phyloP scores from a whole-genome alignment of 192 early-diverging fungal species.

The Linnemannia hyalina region DNA sequence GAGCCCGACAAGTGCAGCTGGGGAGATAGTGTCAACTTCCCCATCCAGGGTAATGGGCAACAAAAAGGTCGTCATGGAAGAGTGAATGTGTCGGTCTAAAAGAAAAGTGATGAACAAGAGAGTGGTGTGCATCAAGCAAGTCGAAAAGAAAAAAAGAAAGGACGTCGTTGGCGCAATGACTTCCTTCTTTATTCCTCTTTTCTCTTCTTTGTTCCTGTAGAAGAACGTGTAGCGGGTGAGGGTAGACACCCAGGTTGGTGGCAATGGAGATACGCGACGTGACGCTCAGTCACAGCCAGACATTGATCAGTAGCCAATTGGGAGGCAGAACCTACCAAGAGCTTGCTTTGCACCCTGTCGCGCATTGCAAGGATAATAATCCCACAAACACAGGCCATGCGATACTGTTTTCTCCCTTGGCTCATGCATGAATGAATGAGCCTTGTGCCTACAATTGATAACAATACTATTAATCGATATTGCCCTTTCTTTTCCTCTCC shows the following conservation, averaged over 20 bases:
- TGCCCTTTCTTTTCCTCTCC: no score
- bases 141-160: no score
- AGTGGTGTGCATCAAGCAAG: no score
- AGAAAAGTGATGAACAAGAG: no score
- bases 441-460: neutral
- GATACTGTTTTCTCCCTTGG: neutral
- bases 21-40: neutral
- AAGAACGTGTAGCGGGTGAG: neutral
- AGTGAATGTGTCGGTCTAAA: neutral
- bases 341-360: no score
- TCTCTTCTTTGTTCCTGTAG: no score
- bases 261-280: neutral
- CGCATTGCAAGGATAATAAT: neutral
- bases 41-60: neutral
- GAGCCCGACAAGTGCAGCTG: neutral
- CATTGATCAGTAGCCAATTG: neutral
- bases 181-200: no score
- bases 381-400: constrained; percentile 7
- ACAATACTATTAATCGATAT: neutral
- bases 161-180: no score
- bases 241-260: neutral
- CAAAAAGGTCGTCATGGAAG: neutral
- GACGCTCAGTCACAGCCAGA: neutral
- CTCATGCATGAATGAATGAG: neutral
- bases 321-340: neutral